Evolutionary conservation across 495 filamentous ascomycete species (phyloP), one percentile per base, ranked within the genome.

Genomic region (Chaetomium tenue): DNA sequence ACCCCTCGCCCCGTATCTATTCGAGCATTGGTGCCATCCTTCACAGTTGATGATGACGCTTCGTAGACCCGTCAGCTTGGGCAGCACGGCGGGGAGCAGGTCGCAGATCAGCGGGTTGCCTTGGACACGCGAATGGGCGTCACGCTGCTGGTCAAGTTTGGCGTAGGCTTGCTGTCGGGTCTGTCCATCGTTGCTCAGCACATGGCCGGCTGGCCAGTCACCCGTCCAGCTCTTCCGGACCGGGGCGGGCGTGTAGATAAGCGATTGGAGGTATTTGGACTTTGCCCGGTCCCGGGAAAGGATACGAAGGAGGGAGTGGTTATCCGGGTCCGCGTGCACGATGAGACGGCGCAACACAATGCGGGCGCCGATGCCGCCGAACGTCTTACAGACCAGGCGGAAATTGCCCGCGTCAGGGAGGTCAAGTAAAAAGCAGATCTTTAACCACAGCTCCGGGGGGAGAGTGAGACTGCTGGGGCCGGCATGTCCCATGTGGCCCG

Each of bases 191-290:
- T 48, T n/a, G 6, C 40, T 44, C 40, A 16, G 3, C 30, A 23
- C 20, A 52, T 33, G 18, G 26, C 16, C 26, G 5, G 33, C 33
- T 6, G 33, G 33, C 33, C 33, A 37, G 33, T 37, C 33, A 37
- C 33, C 33, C 1, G 9, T 11, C 33, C 33, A 37, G 33, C 9
- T 7, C 33, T 37, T 37, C 5, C 33, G 33, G 33, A 37, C 8
- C 5, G 33, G 33, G 6, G 5, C 8, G 28, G 52, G 52, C 2
- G 48, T 30, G 28, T 37, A 63, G 25, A 30, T 22, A n/a, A 63
- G 40, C n/a, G 53, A 50, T n/a, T 40, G 51, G 61, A 63, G 30
- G 28, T 40, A 58, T 20, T 39, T 51, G 53, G 61, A 23, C 54
- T 50, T 48, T 53, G 39, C 44, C 7, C 40, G 53, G 54, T 63